phyloP scores from a whole-genome alignment of 2,329 filamentous ascomycete species.

The Penicillium palitans region DNA sequence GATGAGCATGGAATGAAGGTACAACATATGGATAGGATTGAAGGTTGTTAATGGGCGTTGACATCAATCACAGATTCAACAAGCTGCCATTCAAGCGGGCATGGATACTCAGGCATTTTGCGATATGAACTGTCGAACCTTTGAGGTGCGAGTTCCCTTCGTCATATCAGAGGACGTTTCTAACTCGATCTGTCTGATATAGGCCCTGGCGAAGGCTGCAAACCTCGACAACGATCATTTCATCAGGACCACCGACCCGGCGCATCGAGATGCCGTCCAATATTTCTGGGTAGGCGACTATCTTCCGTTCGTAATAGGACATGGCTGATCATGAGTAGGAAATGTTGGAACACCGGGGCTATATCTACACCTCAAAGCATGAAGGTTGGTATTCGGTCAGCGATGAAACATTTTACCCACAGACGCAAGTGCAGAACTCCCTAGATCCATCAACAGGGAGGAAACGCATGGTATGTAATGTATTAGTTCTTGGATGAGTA shows the following conservation, averaged over 20 bases:
- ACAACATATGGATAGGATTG: neutral
- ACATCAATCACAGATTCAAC: constrained; percentile 64
- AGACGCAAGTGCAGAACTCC: constrained; percentile 69
- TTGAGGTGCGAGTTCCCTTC: constrained; percentile 54
- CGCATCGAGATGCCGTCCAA: constrained; percentile 80
- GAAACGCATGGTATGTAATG: constrained; percentile 65
- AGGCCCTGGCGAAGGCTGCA: constrained; percentile 67
- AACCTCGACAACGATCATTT: constrained; percentile 80
- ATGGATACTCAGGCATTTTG: constrained; percentile 81
- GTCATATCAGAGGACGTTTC: neutral
- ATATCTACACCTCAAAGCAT: constrained; percentile 82
- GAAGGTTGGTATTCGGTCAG: constrained; percentile 96
- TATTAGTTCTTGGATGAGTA: neutral
- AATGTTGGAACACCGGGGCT: constrained; percentile 70
- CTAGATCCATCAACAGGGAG: constrained; percentile 78
- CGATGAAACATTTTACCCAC: constrained; percentile 94
- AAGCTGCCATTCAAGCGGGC: constrained; percentile 70
- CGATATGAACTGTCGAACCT: constrained; percentile 77
- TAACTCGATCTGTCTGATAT: constrained; percentile 8
- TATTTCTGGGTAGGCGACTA: constrained; percentile 70
- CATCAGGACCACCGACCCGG: constrained; percentile 82
- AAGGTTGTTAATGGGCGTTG: constrained; percentile 8
- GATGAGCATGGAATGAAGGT: constrained; percentile 97
- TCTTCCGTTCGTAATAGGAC: neutral
- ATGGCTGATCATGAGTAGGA: constrained; percentile 43